Evolutionary conservation across 148 eudicot species (phyloP).

Genomic region (Rhododendron henanense): DNA sequence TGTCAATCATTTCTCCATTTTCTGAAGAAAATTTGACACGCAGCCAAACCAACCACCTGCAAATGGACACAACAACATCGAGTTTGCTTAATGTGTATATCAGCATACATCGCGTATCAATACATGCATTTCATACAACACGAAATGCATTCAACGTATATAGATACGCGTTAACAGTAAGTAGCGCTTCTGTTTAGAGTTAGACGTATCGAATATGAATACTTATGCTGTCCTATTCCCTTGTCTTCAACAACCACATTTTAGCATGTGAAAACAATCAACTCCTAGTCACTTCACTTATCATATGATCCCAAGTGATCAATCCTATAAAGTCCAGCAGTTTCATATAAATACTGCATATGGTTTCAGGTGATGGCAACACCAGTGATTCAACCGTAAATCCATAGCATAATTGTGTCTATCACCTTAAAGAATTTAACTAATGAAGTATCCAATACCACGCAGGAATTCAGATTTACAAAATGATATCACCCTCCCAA

Average conservation of each 20-base stretch:
- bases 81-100: neutral
- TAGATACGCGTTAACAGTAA: too few species aligned
- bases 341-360: too few species aligned
- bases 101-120: neutral
- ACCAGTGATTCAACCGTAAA: too few species aligned
- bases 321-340: too few species aligned
- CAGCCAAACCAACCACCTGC: neutral
- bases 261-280: neutral
- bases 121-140: neutral
- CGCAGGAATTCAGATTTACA: neutral
- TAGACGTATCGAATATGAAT: too few species aligned
- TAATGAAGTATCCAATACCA: neutral
- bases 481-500: too few species aligned
- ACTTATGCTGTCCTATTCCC: neutral
- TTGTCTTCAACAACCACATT: neutral
- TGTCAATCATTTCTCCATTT: neutral
- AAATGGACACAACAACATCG: neutral
- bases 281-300: neutral
- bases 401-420: too few species aligned
- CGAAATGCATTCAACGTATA: neutral
- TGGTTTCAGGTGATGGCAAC: too few species aligned
- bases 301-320: too few species aligned
- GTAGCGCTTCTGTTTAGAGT: neutral
- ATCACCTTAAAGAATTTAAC: neutral
- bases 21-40: neutral